Conservation (phyloP, 352 stramenopile species). For the Globisporangium cystogenes region DNA sequence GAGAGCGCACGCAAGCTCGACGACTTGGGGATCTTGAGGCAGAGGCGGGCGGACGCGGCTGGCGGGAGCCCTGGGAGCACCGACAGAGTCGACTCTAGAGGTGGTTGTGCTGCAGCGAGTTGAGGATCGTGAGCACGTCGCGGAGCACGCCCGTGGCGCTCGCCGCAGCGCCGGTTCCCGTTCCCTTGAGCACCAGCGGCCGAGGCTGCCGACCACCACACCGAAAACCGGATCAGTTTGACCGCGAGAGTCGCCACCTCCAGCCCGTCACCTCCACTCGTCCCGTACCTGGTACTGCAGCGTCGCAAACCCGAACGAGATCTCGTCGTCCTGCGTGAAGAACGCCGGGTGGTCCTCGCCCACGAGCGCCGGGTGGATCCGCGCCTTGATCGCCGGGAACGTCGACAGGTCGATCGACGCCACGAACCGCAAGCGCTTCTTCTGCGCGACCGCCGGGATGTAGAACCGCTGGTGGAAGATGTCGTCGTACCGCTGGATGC, state of each 20-base stretch:
- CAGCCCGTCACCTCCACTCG: no score
- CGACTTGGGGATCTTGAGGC: background rate
- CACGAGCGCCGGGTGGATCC: conserved; percentile 46
- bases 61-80: background rate
- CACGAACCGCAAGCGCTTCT: conserved; percentile 60
- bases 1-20: background rate
- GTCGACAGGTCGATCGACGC: conserved; percentile 53
- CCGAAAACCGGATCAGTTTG: background rate
- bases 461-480: conserved; percentile 55
- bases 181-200: conserved; percentile 64
- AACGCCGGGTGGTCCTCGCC: conserved; percentile 58
- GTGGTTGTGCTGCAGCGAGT: conserved; percentile 56
- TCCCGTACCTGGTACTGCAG: conserved; percentile 60
- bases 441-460: conserved; percentile 26
- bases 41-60: background rate
- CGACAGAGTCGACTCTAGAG: background rate
- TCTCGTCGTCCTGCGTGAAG: conserved; percentile 64
- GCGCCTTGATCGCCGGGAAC: conserved; percentile 42
- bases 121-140: conserved; percentile 71
- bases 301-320: conserved; percentile 66
- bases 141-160: conserved; percentile 69
- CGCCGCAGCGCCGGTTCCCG: conserved; percentile 48
- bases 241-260: background rate
- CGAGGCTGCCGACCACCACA: conserved; percentile 31
- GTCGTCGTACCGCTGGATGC: conserved; percentile 49